Percentiles rank a stretch among this genome's conserved stretches.
Conservation (phyloP, 805 yeast species). For the Metahyphopichia silvanorum region DNA sequence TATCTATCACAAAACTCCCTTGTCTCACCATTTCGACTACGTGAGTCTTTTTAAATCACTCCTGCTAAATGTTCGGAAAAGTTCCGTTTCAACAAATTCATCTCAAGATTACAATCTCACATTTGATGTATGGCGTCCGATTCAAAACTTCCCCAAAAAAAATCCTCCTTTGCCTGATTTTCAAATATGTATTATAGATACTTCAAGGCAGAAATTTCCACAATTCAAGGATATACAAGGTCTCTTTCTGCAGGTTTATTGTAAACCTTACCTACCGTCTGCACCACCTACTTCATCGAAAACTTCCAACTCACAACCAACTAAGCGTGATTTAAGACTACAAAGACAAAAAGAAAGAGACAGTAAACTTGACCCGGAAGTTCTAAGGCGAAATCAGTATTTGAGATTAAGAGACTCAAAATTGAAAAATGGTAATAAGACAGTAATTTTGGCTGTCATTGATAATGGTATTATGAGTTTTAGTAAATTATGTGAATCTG, state of each 20-base stretch:
- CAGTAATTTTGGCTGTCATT: slow-evolving; percentile 62
- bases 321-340: slow-evolving; percentile 22
- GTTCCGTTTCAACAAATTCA: slow-evolving; percentile 3
- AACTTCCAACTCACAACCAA: slow-evolving; percentile 11
- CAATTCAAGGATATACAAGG: slow-evolving; percentile 36
- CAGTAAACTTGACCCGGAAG: slow-evolving; percentile 18
- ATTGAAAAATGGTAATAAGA: slow-evolving; percentile 51
- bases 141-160: slow-evolving; percentile 64
- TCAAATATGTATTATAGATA: slow-evolving; percentile 59
- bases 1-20: not conserved
- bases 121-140: slow-evolving; percentile 84
- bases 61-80: not conserved
- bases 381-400: slow-evolving; percentile 24
- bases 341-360: slow-evolving; percentile 24
- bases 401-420: slow-evolving; percentile 31
- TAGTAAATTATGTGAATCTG: slow-evolving; percentile 48
- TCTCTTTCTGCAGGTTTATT: slow-evolving; percentile 16
- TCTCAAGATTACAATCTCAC: slow-evolving; percentile 28
- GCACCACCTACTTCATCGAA: slow-evolving; percentile 7
- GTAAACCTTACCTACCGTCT: slow-evolving; percentile 1
- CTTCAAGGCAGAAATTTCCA: slow-evolving; percentile 45
- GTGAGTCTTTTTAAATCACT: not conserved
- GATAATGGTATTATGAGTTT: slow-evolving; percentile 76
- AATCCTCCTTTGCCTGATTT: slow-evolving; percentile 72
- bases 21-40: not conserved